Evolutionary conservation across 1,284 basidiomycete species (phyloP).

Genomic region (Austropuccinia psidii): DNA sequence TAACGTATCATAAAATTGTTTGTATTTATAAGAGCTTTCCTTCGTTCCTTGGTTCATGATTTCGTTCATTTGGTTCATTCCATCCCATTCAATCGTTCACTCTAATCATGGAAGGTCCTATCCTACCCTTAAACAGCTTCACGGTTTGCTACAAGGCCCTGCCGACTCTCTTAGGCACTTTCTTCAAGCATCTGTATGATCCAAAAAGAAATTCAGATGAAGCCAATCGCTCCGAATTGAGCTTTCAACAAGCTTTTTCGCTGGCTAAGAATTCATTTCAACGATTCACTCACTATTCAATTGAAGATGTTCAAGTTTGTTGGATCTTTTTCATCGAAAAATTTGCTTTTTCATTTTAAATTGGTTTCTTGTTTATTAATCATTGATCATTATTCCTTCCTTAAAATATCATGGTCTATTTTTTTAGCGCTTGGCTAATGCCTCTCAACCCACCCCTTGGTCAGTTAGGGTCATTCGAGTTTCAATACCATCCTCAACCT

Average conservation of each 20-base stretch:
- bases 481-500: constrained; percentile 58
- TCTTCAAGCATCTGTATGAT: constrained; percentile 5
- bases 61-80: too few species aligned
- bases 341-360: background rate
- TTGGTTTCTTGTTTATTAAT: background rate
- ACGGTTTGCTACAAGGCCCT: constrained; percentile 34
- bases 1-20: too few species aligned
- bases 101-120: constrained; percentile 8
- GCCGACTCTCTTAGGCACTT: constrained; percentile 27
- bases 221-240: constrained; percentile 63
- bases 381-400: background rate
- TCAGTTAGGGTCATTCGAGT: constrained; percentile 65
- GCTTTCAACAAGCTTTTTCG: constrained; percentile 61
- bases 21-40: too few species aligned
- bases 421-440: constrained; percentile 58
- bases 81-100: too few species aligned
- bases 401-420: background rate
- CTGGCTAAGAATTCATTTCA: constrained; percentile 42
- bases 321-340: background rate
- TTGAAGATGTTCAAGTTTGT: constrained; percentile 46
- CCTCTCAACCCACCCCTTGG: constrained; percentile 80
- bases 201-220: constrained; percentile 10
- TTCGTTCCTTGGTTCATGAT: too few species aligned
- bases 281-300: constrained; percentile 45
- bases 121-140: constrained; percentile 37